Evolutionary conservation across 345 rosid genomes (phyloP).

Genomic region (Eucalyptus sp.): DNA sequence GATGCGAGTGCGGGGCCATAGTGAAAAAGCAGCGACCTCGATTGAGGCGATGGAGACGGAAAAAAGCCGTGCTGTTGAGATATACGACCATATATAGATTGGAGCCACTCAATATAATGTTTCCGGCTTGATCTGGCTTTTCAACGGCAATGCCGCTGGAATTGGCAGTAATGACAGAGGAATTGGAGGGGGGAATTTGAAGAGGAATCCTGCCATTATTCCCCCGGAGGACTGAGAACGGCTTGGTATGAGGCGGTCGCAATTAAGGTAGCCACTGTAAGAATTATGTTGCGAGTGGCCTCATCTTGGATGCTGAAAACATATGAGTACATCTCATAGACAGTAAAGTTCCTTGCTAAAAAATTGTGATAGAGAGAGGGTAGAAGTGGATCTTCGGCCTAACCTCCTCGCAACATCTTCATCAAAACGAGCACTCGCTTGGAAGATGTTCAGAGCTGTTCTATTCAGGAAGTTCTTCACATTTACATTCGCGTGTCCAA

Average conservation of each 20-base stretch:
- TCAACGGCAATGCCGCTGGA: no score
- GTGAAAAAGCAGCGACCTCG: no score
- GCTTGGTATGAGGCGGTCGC: rapidly evolving
- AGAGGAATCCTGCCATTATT: neutral
- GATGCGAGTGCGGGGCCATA: no score
- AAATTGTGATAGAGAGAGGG: neutral
- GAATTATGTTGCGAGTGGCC: neutral
- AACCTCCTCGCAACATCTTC: neutral
- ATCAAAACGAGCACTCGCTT: no score
- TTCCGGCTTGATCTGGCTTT: no score
- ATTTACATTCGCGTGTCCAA: rapidly evolving
- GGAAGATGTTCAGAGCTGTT: neutral
- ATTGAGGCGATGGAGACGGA: no score
- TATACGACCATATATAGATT: no score
- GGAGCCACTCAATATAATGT: no score
- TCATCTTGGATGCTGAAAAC: neutral
- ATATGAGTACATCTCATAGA: neutral
- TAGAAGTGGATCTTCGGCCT: no score
- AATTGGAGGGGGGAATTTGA: no score
- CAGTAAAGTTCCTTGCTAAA: neutral
- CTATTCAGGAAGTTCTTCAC: neutral
- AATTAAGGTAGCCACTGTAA: neutral
- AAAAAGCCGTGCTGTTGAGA: no score
- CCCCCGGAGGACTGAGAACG: neutral
- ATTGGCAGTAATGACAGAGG: no score